phyloP scores from a whole-genome alignment of 2,329 filamentous ascomycete genomes.

The Magnaporthiopsis poae region DNA sequence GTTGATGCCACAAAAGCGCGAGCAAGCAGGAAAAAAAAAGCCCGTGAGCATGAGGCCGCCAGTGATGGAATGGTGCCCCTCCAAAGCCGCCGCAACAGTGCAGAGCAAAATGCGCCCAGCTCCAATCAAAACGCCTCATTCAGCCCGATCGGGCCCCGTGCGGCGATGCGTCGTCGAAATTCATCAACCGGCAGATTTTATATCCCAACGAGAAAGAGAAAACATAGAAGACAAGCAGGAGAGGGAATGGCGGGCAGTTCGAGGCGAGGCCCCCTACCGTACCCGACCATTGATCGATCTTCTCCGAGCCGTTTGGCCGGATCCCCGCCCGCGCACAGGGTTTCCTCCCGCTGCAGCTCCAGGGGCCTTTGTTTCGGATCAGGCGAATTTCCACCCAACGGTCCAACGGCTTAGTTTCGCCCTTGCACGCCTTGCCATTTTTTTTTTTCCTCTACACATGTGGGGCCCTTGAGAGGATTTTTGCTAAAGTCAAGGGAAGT shows the following conservation, averaged over 20 bases:
- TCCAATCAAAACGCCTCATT: neutral
- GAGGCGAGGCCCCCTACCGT: neutral
- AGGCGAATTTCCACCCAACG: neutral
- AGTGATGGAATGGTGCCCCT: neutral
- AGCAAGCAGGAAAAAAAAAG: too few relatives aligned
- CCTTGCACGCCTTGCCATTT: neutral
- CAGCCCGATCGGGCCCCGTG: too few relatives aligned
- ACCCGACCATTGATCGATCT: neutral
- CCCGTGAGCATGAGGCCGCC: neutral
- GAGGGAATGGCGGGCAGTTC: neutral
- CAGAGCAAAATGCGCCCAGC: neutral
- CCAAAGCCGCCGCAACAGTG: neutral
- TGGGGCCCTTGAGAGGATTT: neutral
- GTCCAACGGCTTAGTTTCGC: neutral
- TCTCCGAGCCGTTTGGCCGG: neutral
- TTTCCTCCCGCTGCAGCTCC: neutral
- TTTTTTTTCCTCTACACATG: too few relatives aligned
- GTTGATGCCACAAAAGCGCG: too few relatives aligned
- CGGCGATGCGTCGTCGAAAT: neutral
- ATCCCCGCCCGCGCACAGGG: neutral
- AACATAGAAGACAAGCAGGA: neutral
- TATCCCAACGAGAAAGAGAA: neutral
- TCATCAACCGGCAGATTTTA: too few relatives aligned
- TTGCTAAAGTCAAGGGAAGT: neutral
- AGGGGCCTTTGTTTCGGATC: neutral